A percentile compares a stretch with the other conserved stretches of the same genome.
Evolutionary conservation across 805 yeast species (phyloP).

Genomic region (Huiozyma sinensis): DNA sequence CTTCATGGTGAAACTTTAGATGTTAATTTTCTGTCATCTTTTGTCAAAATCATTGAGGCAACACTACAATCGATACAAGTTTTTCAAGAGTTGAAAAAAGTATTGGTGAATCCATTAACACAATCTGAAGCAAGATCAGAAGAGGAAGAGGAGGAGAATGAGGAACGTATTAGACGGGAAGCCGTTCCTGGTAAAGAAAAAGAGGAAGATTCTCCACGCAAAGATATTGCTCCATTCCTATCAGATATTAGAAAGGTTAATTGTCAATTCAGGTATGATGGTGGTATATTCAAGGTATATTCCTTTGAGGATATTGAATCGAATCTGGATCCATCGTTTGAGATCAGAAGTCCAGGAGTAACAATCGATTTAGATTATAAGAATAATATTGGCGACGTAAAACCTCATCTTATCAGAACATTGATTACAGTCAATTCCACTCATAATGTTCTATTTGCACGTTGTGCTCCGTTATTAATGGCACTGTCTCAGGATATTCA

Average conservation of each 20-base stretch:
- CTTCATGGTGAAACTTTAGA: constrained; percentile 63
- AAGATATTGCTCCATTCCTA: constrained; percentile 15
- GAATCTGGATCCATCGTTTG: constrained; percentile 39
- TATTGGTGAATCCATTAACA: constrained; percentile 5
- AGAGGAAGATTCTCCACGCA: neutral
- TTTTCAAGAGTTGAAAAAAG: constrained; percentile 29
- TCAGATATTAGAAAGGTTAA: constrained; percentile 33
- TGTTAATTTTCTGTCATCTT: constrained; percentile 48
- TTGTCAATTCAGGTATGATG: constrained; percentile 51
- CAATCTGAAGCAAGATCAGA: neutral
- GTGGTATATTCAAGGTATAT: constrained; percentile 45
- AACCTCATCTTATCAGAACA: constrained; percentile 22
- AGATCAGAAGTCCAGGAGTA: constrained; percentile 68
- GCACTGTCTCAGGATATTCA: constrained; percentile 47
- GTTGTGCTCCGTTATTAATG: constrained; percentile 67
- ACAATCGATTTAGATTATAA: constrained; percentile 44
- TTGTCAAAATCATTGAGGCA: constrained; percentile 45
- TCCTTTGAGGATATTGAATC: constrained; percentile 32
- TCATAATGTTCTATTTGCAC: constrained; percentile 55
- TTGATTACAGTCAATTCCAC: constrained; percentile 37
- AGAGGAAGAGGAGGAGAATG: neutral
- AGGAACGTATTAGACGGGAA: constrained; percentile 1
- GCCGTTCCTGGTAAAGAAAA: neutral
- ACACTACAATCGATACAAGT: constrained; percentile 37
- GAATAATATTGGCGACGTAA: constrained; percentile 6